Conservation (phyloP, 108 stramenopile genomes). For the Conticribra guillardii region DNA sequence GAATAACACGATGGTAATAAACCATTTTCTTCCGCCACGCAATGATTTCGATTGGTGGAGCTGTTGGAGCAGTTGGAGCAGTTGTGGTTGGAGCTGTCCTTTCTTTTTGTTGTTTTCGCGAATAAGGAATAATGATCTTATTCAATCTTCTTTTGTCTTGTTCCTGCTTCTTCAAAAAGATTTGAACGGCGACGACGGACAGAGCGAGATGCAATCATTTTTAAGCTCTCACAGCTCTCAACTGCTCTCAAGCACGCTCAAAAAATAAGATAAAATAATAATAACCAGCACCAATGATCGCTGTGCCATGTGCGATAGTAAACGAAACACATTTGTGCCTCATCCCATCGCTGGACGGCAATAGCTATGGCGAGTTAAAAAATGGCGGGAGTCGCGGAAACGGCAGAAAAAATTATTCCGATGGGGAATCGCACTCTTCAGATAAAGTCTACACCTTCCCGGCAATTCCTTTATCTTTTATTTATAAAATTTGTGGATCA, state of each 20-base stretch:
- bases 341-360: neutral
- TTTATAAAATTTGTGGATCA: conserved; percentile 1
- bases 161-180: no score
- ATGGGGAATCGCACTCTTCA: neutral
- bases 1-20: conserved; percentile 30
- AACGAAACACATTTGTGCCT: neutral
- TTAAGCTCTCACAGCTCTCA: neutral
- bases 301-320: conserved; percentile 1
- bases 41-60: conserved; percentile 1
- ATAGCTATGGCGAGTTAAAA: neutral
- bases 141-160: no score
- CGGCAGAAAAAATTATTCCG: no score
- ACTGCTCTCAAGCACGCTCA: neutral
- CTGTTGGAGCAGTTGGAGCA: neutral
- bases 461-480: conserved; percentile 3
- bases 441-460: conserved; percentile 3
- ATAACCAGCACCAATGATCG: neutral
- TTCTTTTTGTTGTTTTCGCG: no score
- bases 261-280: neutral
- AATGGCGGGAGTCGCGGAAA: no score
- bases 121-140: no score
- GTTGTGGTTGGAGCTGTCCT: neutral
- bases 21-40: no score
- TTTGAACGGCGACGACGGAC: no score
- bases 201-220: no score